Evolutionary conservation across 139 green algal species (phyloP).

Genomic region (Nannochloris sp.): DNA sequence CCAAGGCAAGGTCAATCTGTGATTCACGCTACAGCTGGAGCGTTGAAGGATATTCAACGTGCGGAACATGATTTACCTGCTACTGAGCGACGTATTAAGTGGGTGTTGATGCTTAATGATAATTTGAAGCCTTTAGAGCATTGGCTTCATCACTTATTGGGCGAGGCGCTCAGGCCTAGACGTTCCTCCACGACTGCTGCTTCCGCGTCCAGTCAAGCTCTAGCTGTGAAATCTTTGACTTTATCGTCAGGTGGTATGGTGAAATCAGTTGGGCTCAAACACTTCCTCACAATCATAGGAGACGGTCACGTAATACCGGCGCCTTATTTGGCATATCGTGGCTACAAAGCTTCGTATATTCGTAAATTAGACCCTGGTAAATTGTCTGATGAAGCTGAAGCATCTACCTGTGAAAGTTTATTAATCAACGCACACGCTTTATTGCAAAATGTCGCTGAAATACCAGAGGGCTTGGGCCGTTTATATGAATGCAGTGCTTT

Average conservation of each 20-base stretch:
- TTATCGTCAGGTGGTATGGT: not conserved
- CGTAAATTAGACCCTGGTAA: not conserved
- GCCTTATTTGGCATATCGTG: not conserved
- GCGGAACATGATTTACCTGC: not conserved
- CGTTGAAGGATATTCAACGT: not conserved
- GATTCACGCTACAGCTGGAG: not conserved
- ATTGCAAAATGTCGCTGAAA: not conserved
- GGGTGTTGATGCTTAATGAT: constrained; percentile 7
- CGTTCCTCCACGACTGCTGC: not conserved
- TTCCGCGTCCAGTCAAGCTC: not conserved
- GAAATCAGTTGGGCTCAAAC: not conserved
- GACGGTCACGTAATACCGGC: not conserved
- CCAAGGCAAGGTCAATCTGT: not conserved
- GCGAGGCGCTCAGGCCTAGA: not conserved
- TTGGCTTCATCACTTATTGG: not conserved
- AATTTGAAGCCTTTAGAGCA: not conserved
- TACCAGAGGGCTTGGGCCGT: not conserved
- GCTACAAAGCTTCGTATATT: constrained; percentile 1
- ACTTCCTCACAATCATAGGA: not conserved
- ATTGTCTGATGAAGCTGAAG: not conserved
- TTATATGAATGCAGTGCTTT: not conserved
- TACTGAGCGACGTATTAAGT: not conserved
- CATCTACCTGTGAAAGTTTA: not conserved
- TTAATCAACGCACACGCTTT: not conserved
- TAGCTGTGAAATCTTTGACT: constrained; percentile 1